Base-by-base conservation (phyloP, 2,329 filamentous ascomycete species). In the Chrysoporthe deuterocubensis region DNA sequence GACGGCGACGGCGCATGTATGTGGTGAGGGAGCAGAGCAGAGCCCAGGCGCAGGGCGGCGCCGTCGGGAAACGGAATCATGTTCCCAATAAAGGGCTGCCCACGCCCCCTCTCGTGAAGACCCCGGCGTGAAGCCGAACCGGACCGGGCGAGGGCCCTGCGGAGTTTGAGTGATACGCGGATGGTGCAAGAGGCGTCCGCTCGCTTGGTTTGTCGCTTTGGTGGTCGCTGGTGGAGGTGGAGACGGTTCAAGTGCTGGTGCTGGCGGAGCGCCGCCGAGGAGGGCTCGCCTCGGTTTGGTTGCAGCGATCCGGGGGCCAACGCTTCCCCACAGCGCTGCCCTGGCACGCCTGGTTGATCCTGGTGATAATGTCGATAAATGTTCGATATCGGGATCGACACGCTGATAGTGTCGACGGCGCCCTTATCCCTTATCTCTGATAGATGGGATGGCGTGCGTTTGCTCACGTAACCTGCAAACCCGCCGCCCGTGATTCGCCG, bases 401-500 rank as follows among this genome's bases (percentile, higher is more conserved):
- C 26, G 14, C 37, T 64, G 62, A 62, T 63, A 66, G 50, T 26
- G 26, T 50, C 44, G 16, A 34, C 7, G 46, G 64, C 40, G 52
- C 21, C 37, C 37, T 60, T 34, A 50, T 59, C 68, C 67, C 65
- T 65, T 26, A 26, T 26, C 26, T 68, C 62, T 67, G 68, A 67
- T 65, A 65, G 50, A 56, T 52, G 6, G 54, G 44, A 21, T 1
- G 62, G 52, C 6, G 54, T 57, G 4, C 21, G 32, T 9, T 58
- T 37, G 68, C 68, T 69, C 66, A 69, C 68, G 66, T 69, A 67
- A 69, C 62, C 66, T 32, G 37, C 18, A 54, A 62, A 54, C 11
- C 37, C 13, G 18, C 16, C 11, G 11, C 26, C 26, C 26, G 26
- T 26, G 26, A 26, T 26, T 26, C 26, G 26, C 6, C 34, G 16